Evolutionary conservation across 495 filamentous ascomycete genomes (phyloP).

Genomic region (Saxispiralis lemnorum): DNA sequence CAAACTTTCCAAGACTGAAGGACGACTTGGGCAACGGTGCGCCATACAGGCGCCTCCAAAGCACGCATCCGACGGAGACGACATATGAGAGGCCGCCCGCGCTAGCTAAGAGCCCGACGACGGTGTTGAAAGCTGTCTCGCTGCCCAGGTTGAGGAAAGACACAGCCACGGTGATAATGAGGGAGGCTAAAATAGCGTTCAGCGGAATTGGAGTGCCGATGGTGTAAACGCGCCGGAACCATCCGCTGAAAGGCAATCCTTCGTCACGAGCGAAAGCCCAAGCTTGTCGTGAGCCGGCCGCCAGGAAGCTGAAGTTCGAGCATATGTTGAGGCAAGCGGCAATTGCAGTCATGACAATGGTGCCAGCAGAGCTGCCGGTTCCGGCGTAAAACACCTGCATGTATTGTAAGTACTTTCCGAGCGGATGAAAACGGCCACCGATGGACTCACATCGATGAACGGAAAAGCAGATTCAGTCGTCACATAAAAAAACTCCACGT

Average conservation of each 20-base stretch:
- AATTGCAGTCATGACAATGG: not conserved
- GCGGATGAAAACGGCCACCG: conserved; percentile 1
- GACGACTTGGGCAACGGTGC: too few species aligned
- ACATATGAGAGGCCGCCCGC: too few species aligned
- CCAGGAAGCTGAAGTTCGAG: conserved; percentile 3
- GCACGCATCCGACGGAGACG: too few species aligned
- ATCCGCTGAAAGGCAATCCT: not conserved
- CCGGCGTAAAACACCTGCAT: not conserved
- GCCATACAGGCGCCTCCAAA: too few species aligned
- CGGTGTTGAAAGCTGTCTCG: too few species aligned
- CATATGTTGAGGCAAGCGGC: not conserved
- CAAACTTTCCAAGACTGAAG: too few species aligned
- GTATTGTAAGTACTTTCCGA: conserved; percentile 2
- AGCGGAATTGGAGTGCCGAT: too few species aligned
- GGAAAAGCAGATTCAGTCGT: conserved; percentile 1
- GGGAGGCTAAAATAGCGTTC: too few species aligned
- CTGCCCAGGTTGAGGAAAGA: too few species aligned
- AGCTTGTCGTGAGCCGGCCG: conserved; percentile 13
- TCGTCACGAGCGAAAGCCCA: conserved; percentile 9
- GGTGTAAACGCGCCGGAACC: not conserved
- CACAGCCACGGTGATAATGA: too few species aligned
- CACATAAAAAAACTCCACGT: not conserved
- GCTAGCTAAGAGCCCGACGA: too few species aligned
- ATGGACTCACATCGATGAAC: conserved; percentile 10
- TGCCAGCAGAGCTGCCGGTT: not conserved